Conservation (phyloP, 176 grass and related monocot genomes). For the Dactylis glomerata region DNA sequence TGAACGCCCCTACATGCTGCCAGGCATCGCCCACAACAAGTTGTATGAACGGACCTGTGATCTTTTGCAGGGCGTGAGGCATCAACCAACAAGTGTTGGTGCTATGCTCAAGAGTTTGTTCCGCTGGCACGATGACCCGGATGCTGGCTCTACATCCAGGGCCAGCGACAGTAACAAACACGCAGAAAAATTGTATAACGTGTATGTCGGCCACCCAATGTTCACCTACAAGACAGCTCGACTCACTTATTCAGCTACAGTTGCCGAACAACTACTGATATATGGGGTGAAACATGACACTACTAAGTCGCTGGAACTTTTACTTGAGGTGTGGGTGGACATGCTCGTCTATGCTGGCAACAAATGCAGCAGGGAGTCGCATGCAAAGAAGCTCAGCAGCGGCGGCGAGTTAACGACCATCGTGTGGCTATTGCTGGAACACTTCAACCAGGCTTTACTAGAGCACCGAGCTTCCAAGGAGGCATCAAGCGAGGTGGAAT, state of each 20-base stretch:
- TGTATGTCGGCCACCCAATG: neutral
- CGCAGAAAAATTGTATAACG: neutral
- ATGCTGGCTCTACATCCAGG: neutral
- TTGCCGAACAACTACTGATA: neutral
- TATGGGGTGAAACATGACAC: neutral
- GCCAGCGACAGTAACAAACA: neutral
- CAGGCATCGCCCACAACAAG: neutral
- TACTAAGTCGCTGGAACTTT: neutral
- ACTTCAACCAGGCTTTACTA: neutral
- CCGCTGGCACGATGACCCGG: neutral
- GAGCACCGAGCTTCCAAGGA: too few relatives aligned
- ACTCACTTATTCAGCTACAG: neutral
- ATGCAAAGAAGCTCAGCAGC: neutral
- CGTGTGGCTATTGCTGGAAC: neutral
- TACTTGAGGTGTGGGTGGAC: neutral
- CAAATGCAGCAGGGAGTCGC: neutral
- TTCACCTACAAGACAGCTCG: neutral
- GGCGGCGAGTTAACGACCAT: neutral
- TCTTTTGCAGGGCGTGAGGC: neutral
- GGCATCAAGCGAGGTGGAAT: too few relatives aligned
- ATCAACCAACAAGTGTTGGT: neutral
- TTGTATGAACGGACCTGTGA: neutral
- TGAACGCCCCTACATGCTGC: neutral
- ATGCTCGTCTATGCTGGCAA: neutral
- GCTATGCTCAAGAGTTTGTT: neutral